These are phyloP conservation scores for Punica granatum DNA, from an alignment of 345 rosid species.

Conservation along the genomic window DNA sequence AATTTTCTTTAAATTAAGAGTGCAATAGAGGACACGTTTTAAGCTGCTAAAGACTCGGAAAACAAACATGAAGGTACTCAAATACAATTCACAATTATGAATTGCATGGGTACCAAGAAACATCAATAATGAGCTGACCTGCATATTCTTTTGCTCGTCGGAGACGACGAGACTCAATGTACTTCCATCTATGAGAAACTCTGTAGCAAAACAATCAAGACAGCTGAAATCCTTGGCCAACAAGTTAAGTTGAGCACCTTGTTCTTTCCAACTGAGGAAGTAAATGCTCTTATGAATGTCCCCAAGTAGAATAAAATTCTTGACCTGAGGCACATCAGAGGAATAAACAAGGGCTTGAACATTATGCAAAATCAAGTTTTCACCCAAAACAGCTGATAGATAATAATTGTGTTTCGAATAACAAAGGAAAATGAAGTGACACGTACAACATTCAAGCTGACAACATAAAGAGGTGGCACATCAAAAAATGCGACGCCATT, in stretches of 20 bases:
- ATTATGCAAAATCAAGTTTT: not conserved
- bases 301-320: conserved; percentile 87
- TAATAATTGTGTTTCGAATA: not conserved
- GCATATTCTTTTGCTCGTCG: conserved; percentile 88
- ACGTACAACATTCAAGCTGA: conserved; percentile 93
- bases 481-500: conserved; percentile 89
- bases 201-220: conserved; percentile 90
- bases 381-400: not conserved
- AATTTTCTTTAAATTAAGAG: not conserved
- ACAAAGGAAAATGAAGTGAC: conserved; percentile 9
- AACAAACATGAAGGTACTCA: not conserved
- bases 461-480: conserved; percentile 89
- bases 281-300: conserved; percentile 90
- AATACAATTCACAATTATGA: not conserved
- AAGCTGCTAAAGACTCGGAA: too few relatives aligned
- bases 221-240: conserved; percentile 94
- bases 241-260: conserved; percentile 87
- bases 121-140: conserved; percentile 36
- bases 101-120: not conserved
- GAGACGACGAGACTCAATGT: conserved; percentile 88
- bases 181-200: conserved; percentile 96
- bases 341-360: not conserved
- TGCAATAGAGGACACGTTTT: not conserved
- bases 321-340: conserved; percentile 49
- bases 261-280: conserved; percentile 97